phyloP scores from a whole-genome alignment of 495 filamentous ascomycete genomes.

The Aspergillus affinis region DNA sequence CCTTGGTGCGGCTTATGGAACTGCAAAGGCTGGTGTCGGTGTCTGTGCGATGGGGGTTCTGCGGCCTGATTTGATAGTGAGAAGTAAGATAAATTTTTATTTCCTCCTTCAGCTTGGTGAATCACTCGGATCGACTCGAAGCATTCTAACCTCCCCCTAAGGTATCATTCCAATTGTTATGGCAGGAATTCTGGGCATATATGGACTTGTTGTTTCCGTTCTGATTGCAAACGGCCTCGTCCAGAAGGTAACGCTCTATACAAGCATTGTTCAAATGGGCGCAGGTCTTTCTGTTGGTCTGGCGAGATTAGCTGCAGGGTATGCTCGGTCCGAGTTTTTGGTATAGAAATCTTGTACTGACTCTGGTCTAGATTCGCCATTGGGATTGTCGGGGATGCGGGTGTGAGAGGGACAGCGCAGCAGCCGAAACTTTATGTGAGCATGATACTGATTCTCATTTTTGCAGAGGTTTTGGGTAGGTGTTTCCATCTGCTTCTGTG shows the following conservation, averaged over 20 bases:
- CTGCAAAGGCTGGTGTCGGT: conserved; percentile 98
- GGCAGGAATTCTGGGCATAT: conserved; percentile 99
- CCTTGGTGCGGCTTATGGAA: conserved; percentile 96
- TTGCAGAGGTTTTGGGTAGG: conserved; percentile 97
- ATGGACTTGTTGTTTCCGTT: conserved; percentile 97
- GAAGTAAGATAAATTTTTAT: conserved; percentile 67
- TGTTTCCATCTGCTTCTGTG: conserved; percentile 8
- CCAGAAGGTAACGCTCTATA: conserved; percentile 83
- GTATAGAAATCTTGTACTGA: too few relatives aligned
- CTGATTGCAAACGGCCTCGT: conserved; percentile 88
- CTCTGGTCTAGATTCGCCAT: conserved; percentile 73
- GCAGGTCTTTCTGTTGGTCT: conserved; percentile 95
- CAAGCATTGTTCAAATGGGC: conserved; percentile 94
- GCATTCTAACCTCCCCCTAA: conserved; percentile 30
- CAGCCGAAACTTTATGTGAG: conserved; percentile 97
- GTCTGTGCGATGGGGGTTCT: conserved; percentile 98
- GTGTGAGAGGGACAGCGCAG: conserved; percentile 97
- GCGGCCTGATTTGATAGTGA: conserved; percentile 95
- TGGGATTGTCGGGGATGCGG: conserved; percentile 98
- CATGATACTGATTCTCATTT: conserved; percentile 99
- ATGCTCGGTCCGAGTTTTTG: too few relatives aligned
- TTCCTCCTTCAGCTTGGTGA: background rate
- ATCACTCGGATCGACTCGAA: background rate
- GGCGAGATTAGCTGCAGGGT: conserved; percentile 94
- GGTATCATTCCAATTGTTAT: conserved; percentile 99